phyloP scores from a whole-genome alignment of 768 basidiomycete genomes.

The Rubroboletus satanas region DNA sequence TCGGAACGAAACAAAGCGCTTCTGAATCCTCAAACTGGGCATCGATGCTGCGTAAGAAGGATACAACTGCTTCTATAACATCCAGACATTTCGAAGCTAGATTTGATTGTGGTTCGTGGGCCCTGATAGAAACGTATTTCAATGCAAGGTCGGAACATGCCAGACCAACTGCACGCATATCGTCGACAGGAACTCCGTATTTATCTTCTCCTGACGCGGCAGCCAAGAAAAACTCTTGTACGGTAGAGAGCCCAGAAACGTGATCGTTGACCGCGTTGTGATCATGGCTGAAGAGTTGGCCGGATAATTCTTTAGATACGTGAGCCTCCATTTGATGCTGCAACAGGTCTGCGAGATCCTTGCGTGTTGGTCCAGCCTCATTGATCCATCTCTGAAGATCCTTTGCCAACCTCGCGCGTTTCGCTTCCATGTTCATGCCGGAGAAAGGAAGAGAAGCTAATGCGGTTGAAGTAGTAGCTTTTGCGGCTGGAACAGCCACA shows the following conservation, averaged over 20 bases:
- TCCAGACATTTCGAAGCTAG: slow-evolving; percentile 86
- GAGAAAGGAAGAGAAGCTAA: slow-evolving; percentile 35
- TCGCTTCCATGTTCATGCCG: slow-evolving; percentile 39
- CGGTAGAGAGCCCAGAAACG: slow-evolving; percentile 65
- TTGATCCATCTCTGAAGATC: slow-evolving; percentile 83
- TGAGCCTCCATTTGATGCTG: slow-evolving; percentile 91
- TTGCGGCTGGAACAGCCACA: slow-evolving; percentile 28
- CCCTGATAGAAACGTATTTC: slow-evolving; percentile 90
- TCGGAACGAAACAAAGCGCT: slow-evolving; percentile 83
- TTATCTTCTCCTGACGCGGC: slow-evolving; percentile 55
- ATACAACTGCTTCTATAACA: slow-evolving; percentile 71
- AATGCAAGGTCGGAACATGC: slow-evolving; percentile 89
- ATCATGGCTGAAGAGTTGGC: slow-evolving; percentile 88
- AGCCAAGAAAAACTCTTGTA: slow-evolving; percentile 72
- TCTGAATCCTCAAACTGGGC: slow-evolving; percentile 85
- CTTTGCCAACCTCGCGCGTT: slow-evolving; percentile 63
- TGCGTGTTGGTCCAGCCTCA: slow-evolving; percentile 76
- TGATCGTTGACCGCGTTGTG: slow-evolving; percentile 94
- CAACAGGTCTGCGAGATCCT: slow-evolving; percentile 82
- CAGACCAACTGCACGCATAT: slow-evolving; percentile 61
- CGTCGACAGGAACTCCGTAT: slow-evolving; percentile 41
- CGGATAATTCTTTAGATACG: slow-evolving; percentile 68
- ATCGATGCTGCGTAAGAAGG: slow-evolving; percentile 66
- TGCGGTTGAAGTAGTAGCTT: slow-evolving; percentile 32
- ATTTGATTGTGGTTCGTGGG: slow-evolving; percentile 89